Conservation (phyloP, 108 stramenopile genomes). For the Halocafeteria seosinensis region DNA sequence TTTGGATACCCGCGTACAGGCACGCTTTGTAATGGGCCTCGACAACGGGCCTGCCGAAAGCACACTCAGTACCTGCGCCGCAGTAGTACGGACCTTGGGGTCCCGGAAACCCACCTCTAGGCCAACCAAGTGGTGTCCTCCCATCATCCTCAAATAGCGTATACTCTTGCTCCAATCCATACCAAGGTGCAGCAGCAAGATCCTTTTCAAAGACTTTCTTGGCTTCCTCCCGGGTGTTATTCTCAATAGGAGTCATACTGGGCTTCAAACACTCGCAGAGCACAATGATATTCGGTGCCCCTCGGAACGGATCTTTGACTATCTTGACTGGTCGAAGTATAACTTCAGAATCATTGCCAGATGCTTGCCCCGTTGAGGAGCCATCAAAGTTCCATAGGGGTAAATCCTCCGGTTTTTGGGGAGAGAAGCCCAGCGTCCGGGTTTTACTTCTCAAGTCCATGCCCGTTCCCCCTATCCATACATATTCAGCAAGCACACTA, state of each 20-base stretch:
- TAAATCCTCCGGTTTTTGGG: constrained; percentile 31
- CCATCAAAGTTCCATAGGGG: constrained; percentile 95
- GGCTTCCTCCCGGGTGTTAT: constrained; percentile 57
- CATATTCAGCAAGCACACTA: too few species aligned
- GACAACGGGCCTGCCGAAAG: constrained; percentile 50
- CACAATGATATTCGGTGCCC: constrained; percentile 68
- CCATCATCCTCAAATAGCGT: constrained; percentile 81
- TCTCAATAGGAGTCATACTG: constrained; percentile 56
- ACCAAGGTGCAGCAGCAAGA: constrained; percentile 29
- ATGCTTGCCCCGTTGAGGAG: constrained; percentile 76
- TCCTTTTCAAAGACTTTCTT: constrained; percentile 52
- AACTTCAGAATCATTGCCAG: constrained; percentile 73
- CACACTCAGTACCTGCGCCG: constrained; percentile 20
- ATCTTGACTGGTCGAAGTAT: constrained; percentile 49
- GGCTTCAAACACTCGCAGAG: constrained; percentile 87
- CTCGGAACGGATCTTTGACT: constrained; percentile 81
- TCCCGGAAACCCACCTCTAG: constrained; percentile 54
- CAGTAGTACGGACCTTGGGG: constrained; percentile 92
- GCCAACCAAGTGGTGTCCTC: constrained; percentile 81
- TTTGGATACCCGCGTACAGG: constrained; percentile 75
- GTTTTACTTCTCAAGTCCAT: constrained; percentile 5
- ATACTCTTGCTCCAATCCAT: constrained; percentile 94
- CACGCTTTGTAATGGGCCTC: constrained; percentile 84
- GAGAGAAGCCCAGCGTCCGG: not conserved
- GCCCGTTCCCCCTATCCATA: not conserved